A percentile compares a stretch with the other conserved stretches of the same genome.
Conservation (phyloP, 352 stramenopile genomes). For the Globisporangium camurandrum region DNA sequence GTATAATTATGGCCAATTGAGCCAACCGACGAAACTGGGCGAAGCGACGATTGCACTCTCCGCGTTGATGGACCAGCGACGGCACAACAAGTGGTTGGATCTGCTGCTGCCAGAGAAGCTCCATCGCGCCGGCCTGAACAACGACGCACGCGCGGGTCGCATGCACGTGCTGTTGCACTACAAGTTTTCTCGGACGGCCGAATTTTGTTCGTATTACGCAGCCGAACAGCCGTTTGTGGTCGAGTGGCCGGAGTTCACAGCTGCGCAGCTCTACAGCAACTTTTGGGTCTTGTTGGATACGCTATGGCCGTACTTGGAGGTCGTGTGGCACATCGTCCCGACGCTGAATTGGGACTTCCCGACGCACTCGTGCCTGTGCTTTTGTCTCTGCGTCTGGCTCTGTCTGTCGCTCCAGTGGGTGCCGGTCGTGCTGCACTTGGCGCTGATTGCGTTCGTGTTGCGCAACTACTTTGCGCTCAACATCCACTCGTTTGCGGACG, state of each 20-base stretch:
- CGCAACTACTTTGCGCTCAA: conserved; percentile 84
- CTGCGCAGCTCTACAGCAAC: conserved; percentile 78
- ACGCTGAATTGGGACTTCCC: conserved; percentile 83
- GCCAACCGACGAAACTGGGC: conserved; percentile 76
- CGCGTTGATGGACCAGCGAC: conserved; percentile 79
- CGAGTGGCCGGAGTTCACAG: conserved; percentile 78
- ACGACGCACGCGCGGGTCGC: conserved; percentile 66
- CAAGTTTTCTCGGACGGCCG: conserved; percentile 81
- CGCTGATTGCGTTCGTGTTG: conserved; percentile 71
- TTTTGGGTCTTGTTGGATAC: conserved; percentile 83
- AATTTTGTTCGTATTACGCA: conserved; percentile 78
- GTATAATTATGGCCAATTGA: conserved; percentile 81
- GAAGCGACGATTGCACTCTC: conserved; percentile 64
- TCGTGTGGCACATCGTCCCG: conserved; percentile 74
- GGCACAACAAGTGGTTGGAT: conserved; percentile 86
- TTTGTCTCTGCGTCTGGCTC: conserved; percentile 75
- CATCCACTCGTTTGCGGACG: conserved; percentile 69
- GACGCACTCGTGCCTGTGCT: conserved; percentile 81
- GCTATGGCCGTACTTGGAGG: conserved; percentile 79
- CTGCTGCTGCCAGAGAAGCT: conserved; percentile 72
- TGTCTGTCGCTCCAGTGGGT: conserved; percentile 80
- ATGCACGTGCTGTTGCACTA: conserved; percentile 84
- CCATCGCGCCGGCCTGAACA: conserved; percentile 73
- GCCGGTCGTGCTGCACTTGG: conserved; percentile 68
- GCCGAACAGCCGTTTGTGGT: conserved; percentile 65